Base-by-base conservation (phyloP, 2,329 filamentous ascomycete species). In the Geosmithia flava region DNA sequence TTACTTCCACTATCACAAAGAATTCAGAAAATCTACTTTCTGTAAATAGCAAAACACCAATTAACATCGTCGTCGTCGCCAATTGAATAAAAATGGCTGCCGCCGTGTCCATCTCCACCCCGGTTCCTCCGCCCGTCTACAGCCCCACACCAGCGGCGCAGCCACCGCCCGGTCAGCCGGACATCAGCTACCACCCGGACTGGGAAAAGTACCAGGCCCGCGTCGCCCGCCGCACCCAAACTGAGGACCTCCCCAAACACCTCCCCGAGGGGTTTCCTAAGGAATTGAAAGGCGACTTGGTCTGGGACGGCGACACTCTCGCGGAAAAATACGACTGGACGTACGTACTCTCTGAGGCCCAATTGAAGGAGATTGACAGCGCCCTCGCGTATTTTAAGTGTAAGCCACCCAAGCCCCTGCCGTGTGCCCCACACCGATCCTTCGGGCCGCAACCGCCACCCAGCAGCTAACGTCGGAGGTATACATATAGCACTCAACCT, bases 101-200 rank as follows among this genome's bases (percentile, higher is more conserved):
- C 8, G 4, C 23, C 23, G 23, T 27, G 23, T 5, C 23, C 23
- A 27, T 8, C 23, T 4, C 23, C 23, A 27, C 23, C 23, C 23
- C 23, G 23, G 23, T 27, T 27, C 23, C 23, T 27, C 23, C 23
- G 23, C 23, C 23, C 23, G 23, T 27, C 23, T 27, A 27, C 23
- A 27, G 23, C 23, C 23, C 23, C 23, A 27, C 23, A 27, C 23
- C 23, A 8, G 23, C 23, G 23, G 23, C 23, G 23, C 23, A 27
- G 23, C 23, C 23, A 27, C 67, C 66, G 1, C 62, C 62, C 1
- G 68, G 69, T 23, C 76, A 80, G 54, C 78, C 78, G 1, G 77
- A 81, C 53, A 82, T 81, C 49, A 61, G 62, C 1, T 82, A 81
- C 56, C 63, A 68, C 1, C 78, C 78, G 0, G 65, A 80, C 51